Evolutionary conservation across 257 asterid genomes (phyloP), one percentile per base, ranked within the genome.

Genomic region (Vinca minor): DNA sequence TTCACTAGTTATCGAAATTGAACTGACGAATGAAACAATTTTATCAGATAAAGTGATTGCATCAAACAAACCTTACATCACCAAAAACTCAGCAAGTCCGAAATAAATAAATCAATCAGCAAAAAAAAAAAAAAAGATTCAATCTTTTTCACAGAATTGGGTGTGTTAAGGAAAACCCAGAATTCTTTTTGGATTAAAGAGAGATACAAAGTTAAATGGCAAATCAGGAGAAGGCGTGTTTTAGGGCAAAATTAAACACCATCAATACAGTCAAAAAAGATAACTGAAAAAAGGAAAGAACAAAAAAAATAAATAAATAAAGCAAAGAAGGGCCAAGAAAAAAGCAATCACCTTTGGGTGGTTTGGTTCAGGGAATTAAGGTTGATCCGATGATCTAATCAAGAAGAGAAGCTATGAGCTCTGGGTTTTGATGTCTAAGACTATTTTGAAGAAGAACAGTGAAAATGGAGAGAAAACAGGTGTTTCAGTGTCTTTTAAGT

Each of bases 371-470:
- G 18, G 14, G 62, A 31, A 32, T 32, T 56, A 2, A 26, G 26
- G n/a, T 56, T 56, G 62, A 56, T 56, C 62, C 31, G 62, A 7
- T 56, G 62, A 10, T 56, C 62, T 56, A 18, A 31, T 31, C n/a
- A 1, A 56, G 42, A 56, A 8, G 15, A 2, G 42, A n/a, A 23
- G 13, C 35, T n/a, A n/a, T n/a, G 38, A 4, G 14, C 29, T 49
- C 17, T 10, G 18, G 18, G 55, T 0, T 0, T 1, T 6, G 4
- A 0, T 1, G 50, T 4, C 7, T 15, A 4, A n/a, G n/a, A n/a
- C 0, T 0, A 3, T 2, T 5, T 18, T n/a, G 17, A 34, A 34
- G 9, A 14, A 15, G 12, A 54, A 29, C 2, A 54, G 17, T n/a
- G n/a, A n/a, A n/a, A n/a, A n/a, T n/a, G n/a, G n/a, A n/a, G 28